Evolutionary conservation across 129 eudicot genomes (phyloP), one percentile per base, ranked within the genome.

Genomic region (Arctium minus): DNA sequence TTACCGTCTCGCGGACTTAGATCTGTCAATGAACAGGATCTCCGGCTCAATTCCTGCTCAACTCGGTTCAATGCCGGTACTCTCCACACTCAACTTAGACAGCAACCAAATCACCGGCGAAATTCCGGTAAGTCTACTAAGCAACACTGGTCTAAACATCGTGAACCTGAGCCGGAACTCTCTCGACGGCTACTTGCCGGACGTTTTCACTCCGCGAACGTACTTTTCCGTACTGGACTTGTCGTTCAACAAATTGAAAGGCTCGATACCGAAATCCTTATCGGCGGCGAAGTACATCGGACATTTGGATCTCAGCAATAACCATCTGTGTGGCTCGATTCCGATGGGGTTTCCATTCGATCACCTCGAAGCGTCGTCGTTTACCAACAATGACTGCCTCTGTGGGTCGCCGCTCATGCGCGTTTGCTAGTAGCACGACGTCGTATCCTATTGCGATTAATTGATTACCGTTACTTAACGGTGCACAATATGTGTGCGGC

Each of bases 281-380:
- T 77, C 92, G 44, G 48, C 84, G 35, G 96, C 93, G 2, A 84
- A 81, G 86, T 94, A 77, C 71, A 74, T 94, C 39, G 98, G 98
- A 0, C 98, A 91, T 36, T 73, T 94, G 92, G 98, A 94, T 70
- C 76, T 94, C 27, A 94, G 97, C 71, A 86, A 94, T 33, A 94
- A 94, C 79, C 96, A 88, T 10, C 85, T 94, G 1, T 94, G 98
- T 39, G 98, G 98, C 0, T 18, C 78, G 35, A 91, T 94, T 64
- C 98, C 98, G 46, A 10, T 36, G 5, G 96, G 97, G 1, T 70
- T 82, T 6, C 94, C 96, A 37, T 92, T 92, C 39, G 98, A 94
- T 53, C 94, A 85, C 79, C 94, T 94, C 8, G 96, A 89, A 40
- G 98, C 90, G 11, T 73, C 97, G 18, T 92, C 94, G 62, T 94